Evolutionary conservation across 768 basidiomycete genomes (phyloP).

Genomic region (Boletus sp.): DNA sequence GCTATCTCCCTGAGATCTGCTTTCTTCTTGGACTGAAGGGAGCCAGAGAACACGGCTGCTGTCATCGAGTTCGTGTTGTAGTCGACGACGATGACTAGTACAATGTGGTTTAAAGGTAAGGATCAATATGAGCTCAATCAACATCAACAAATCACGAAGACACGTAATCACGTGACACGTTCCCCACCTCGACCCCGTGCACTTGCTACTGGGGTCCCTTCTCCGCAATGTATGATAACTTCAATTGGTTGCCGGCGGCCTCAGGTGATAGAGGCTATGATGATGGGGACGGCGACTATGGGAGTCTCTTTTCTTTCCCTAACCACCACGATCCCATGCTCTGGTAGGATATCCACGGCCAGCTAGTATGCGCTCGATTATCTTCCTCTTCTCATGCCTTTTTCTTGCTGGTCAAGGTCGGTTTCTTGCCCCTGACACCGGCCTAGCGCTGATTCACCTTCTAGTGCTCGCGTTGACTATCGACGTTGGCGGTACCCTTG

Average conservation of each 20-base stretch:
- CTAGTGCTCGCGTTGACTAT: slow-evolving; percentile 50
- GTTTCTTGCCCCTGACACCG: slow-evolving; percentile 1
- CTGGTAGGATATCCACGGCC: slow-evolving; percentile 33
- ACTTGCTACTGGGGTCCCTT: neutral
- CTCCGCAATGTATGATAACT: neutral
- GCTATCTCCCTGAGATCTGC: slow-evolving; percentile 65
- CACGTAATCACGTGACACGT: slow-evolving; percentile 23
- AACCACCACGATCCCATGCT: slow-evolving; percentile 20
- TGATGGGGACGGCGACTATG: neutral
- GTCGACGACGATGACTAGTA: neutral
- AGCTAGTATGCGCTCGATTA: slow-evolving; percentile 28
- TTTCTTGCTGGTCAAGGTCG: slow-evolving; percentile 63
- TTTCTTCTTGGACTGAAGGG: slow-evolving; percentile 67
- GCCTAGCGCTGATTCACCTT: neutral
- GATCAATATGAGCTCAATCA: slow-evolving; percentile 21
- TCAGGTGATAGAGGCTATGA: no score
- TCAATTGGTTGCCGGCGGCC: neutral
- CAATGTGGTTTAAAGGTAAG: slow-evolving; percentile 10
- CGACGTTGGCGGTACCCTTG: slow-evolving; percentile 37
- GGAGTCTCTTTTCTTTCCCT: slow-evolving; percentile 10
- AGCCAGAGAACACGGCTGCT: slow-evolving; percentile 45
- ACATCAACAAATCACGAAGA: slow-evolving; percentile 32
- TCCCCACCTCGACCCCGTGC: slow-evolving; percentile 9
- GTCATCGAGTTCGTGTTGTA: slow-evolving; percentile 35
- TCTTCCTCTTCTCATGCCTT: slow-evolving; percentile 29